Percentiles rank a stretch among this genome's conserved stretches.
Conservation (phyloP, 1,284 basidiomycete species). For the Apiotrichum porosum region DNA sequence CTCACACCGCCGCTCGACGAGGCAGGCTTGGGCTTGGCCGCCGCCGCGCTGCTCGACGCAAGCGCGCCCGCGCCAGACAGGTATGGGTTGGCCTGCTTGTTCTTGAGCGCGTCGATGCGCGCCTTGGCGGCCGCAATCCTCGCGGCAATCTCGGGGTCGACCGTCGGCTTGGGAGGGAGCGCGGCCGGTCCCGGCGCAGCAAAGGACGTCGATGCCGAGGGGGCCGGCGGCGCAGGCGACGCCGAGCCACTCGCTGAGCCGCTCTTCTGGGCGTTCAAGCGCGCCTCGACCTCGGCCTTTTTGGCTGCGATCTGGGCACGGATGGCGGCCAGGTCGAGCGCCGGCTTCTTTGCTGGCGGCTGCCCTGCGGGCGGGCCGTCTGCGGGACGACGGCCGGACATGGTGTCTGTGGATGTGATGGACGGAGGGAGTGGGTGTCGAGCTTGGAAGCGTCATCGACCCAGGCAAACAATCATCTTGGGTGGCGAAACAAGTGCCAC, state of each 20-base stretch:
- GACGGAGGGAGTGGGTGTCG: background rate
- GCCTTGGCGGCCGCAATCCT: conserved; percentile 72
- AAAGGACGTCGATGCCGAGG: background rate
- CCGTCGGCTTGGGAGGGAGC: conserved; percentile 39
- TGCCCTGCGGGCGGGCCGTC: conserved; percentile 16
- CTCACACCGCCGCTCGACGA: conserved; percentile 2
- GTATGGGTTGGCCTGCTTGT: conserved; percentile 9
- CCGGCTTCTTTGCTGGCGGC: conserved; percentile 20
- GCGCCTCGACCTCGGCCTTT: conserved; percentile 67
- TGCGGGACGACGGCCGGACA: conserved; percentile 12
- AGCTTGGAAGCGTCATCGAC: background rate
- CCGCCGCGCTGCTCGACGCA: background rate
- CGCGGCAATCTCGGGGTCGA: conserved; percentile 61
- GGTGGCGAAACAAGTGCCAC: conserved; percentile 4
- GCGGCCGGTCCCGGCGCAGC: conserved; percentile 34
- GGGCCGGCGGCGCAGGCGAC: conserved; percentile 16
- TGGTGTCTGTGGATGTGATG: background rate
- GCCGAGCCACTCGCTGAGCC: conserved; percentile 39
- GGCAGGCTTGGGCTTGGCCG: background rate
- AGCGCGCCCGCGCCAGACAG: background rate
- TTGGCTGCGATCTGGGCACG: conserved; percentile 75
- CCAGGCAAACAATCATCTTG: background rate
- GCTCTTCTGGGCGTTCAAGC: conserved; percentile 48
- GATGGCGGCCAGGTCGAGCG: conserved; percentile 28
- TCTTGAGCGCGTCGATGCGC: conserved; percentile 68